A percentile compares a stretch with the other conserved stretches of the same genome.
Evolutionary conservation across 2,329 filamentous ascomycete genomes (phyloP).

Genomic region (Cercospora berteroae): DNA sequence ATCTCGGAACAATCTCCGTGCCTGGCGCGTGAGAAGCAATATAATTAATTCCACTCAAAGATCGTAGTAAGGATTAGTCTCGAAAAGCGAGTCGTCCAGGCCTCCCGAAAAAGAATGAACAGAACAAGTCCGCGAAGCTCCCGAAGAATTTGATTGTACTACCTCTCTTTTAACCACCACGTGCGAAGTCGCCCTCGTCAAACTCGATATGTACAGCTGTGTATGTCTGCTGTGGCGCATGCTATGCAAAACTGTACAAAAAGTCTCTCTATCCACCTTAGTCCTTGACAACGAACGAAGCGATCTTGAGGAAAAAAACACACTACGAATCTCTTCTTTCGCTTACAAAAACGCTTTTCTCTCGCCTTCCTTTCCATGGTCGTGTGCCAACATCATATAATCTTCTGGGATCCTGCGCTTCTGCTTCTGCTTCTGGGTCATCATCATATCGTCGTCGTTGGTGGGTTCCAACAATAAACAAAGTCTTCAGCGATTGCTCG

Average conservation of each 20-base stretch:
- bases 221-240: background rate
- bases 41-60: background rate
- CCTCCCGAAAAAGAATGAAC: background rate
- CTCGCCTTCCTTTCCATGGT: background rate
- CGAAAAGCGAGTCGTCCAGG: background rate
- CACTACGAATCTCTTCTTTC: background rate
- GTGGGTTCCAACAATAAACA: too few relatives aligned
- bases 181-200: background rate
- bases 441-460: background rate
- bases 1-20: background rate
- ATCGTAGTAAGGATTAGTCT: background rate
- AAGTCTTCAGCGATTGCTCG: background rate
- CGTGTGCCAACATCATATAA: background rate
- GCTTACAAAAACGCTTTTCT: background rate
- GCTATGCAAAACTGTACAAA: background rate
- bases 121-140: background rate
- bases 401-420: background rate
- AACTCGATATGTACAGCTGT: background rate
- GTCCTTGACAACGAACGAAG: background rate
- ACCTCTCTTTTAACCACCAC: background rate
- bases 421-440: background rate
- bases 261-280: background rate
- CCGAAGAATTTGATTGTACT: background rate
- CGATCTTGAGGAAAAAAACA: background rate
- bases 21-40: background rate